These are phyloP conservation scores for Saccharomyces paradoxus DNA, from an alignment of 805 yeast species.

Conservation along the genomic window DNA sequence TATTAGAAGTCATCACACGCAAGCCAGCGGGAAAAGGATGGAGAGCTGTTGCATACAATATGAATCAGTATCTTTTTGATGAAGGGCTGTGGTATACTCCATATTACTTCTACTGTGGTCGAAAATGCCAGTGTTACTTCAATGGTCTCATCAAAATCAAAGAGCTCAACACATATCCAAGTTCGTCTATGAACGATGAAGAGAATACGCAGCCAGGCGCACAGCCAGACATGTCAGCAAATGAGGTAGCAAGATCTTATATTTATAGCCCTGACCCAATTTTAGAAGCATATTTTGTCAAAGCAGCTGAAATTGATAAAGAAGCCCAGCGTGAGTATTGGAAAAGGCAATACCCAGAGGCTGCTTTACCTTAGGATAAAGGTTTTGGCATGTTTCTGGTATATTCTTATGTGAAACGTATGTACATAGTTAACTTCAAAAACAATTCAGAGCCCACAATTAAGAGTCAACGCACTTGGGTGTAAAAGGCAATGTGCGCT, in stretches of 20 bases:
- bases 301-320: not conserved
- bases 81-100: not conserved
- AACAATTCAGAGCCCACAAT: too few species aligned
- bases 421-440: too few species aligned
- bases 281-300: not conserved
- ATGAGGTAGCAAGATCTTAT: not conserved
- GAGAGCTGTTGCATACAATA: not conserved
- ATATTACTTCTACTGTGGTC: not conserved
- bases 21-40: not conserved
- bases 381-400: too few species aligned
- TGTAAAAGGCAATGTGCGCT: too few species aligned
- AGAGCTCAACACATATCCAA: not conserved
- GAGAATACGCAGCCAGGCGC: too few species aligned
- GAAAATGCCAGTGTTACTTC: not conserved
- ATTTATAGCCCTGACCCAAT: too few species aligned
- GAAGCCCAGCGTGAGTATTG: not conserved
- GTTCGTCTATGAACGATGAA: too few species aligned
- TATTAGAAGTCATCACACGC: not conserved
- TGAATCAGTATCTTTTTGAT: not conserved
- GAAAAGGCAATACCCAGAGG: not conserved
- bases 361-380: not conserved
- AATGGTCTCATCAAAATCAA: not conserved
- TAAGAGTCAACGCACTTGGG: too few species aligned
- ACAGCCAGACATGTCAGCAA: not conserved
- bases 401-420: too few species aligned